phyloP scores from a whole-genome alignment of 441 rosid species.

The Raphanus hybrid region DNA sequence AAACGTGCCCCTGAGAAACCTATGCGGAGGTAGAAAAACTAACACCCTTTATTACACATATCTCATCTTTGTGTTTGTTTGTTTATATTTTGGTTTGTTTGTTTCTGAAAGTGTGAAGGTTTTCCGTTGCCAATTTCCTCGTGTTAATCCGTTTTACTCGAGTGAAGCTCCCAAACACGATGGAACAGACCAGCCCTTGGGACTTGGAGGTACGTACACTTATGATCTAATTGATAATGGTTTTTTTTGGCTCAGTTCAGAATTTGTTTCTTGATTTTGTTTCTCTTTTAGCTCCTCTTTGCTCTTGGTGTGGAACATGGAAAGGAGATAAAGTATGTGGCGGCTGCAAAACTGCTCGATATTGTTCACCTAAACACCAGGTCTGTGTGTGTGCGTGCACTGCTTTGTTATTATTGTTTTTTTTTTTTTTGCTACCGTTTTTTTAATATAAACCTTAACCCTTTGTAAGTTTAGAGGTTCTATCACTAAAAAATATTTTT shows the following conservation, averaged over 20 bases:
- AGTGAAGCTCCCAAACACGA: constrained; percentile 65
- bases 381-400: constrained; percentile 41
- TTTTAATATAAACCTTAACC: too few species aligned
- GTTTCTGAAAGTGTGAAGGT: constrained; percentile 70
- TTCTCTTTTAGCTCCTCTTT: constrained; percentile 58
- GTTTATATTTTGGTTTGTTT: constrained; percentile 24
- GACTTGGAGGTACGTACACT: constrained; percentile 75
- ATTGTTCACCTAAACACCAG: constrained; percentile 88
- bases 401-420: not conserved
- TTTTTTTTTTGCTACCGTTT: too few species aligned
- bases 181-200: constrained; percentile 61
- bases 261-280: constrained; percentile 3
- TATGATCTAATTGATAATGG: not conserved
- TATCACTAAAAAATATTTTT: not conserved
- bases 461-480: not conserved
- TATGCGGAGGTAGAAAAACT: constrained; percentile 64
- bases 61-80: constrained; percentile 24
- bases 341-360: constrained; percentile 66
- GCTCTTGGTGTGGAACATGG: constrained; percentile 98
- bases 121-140: constrained; percentile 82
- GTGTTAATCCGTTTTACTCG: constrained; percentile 69
- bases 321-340: constrained; percentile 82
- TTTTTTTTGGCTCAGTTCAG: not conserved
- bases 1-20: constrained; percentile 59
- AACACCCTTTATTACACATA: not conserved